Conservation (phyloP, 192 early-diverging fungal species). For the Thamnidium elegans region DNA sequence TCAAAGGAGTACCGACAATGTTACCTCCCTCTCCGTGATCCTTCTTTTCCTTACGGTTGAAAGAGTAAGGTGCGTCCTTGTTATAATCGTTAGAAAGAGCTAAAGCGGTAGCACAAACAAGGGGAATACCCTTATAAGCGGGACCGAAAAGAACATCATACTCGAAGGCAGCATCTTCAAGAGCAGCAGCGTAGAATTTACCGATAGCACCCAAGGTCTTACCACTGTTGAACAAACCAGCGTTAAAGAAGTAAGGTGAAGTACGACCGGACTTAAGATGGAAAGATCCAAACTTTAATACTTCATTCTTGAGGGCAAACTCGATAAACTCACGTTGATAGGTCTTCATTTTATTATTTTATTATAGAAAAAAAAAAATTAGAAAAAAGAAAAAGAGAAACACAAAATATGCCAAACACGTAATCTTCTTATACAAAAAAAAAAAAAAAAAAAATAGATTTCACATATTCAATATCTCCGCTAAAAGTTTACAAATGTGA, state of each 20-base stretch:
- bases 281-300: slow-evolving; percentile 91
- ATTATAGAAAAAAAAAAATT: not conserved
- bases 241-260: slow-evolving; percentile 99
- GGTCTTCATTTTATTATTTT: slow-evolving; percentile 42
- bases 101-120: slow-evolving; percentile 80
- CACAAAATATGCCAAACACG: not conserved
- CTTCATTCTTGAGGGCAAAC: slow-evolving; percentile 81
- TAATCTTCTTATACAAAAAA: not conserved
- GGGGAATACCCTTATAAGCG: slow-evolving; percentile 98
- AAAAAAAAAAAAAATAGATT: not conserved
- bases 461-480: not conserved
- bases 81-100: slow-evolving; percentile 61
- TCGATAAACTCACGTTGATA: slow-evolving; percentile 95
- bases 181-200: slow-evolving; percentile 84
- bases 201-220: slow-evolving; percentile 79
- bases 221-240: slow-evolving; percentile 94
- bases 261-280: slow-evolving; percentile 91
- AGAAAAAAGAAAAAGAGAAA: not conserved
- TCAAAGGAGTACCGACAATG: slow-evolving; percentile 86
- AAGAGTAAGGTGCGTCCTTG: slow-evolving; percentile 76
- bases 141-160: slow-evolving; percentile 96
- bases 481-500: not conserved
- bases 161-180: slow-evolving; percentile 62
- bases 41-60: slow-evolving; percentile 99
- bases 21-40: slow-evolving; percentile 98